phyloP scores from a whole-genome alignment of 2,329 filamentous ascomycete genomes.

The Thelonectria olida region DNA sequence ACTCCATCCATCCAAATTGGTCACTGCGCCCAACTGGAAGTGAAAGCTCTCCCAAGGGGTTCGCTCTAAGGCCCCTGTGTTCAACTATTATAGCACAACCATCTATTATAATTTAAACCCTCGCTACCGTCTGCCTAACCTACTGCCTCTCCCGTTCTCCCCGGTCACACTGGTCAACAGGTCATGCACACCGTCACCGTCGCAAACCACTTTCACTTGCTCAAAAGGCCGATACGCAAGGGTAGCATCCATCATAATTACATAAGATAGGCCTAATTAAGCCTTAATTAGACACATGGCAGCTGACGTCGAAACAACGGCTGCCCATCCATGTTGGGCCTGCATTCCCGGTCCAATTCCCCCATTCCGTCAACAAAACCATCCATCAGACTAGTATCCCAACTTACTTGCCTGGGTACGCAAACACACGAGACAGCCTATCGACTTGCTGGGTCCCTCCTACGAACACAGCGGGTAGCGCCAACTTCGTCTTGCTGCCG shows the following conservation, averaged over 20 bases:
- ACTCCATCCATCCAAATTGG: neutral
- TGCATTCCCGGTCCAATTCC: too few species aligned
- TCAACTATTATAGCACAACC: constrained; percentile 3
- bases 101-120: constrained; percentile 5
- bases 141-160: neutral
- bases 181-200: neutral
- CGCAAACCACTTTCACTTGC: neutral
- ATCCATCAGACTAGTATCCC: too few species aligned
- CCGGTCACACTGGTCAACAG: neutral
- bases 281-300: neutral
- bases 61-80: constrained; percentile 9
- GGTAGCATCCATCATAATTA: neutral
- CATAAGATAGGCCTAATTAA: neutral
- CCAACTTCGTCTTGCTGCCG: too few species aligned
- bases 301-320: neutral
- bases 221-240: neutral
- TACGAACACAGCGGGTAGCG: too few species aligned
- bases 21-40: neutral
- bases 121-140: too few species aligned
- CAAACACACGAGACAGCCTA: too few species aligned
- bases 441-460: too few species aligned
- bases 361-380: too few species aligned
- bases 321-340: neutral
- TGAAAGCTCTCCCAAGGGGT: constrained; percentile 4
- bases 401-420: too few species aligned